These are phyloP conservation scores for Lojkania enalia DNA, from an alignment of 2,329 filamentous ascomycete genomes.

Conservation along the genomic window DNA sequence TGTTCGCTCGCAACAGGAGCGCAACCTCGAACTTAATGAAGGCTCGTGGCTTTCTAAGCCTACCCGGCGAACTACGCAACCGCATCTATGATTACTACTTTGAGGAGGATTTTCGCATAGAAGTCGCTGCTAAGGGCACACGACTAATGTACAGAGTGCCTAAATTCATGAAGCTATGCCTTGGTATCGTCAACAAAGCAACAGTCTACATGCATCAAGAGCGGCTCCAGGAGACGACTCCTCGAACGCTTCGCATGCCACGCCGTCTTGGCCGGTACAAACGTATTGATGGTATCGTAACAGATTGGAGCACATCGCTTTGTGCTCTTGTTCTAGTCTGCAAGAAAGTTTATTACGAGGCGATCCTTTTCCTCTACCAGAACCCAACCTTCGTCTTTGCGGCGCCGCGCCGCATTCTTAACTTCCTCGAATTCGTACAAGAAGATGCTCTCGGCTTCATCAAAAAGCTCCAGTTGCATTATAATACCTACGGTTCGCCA, in stretches of 20 bases:
- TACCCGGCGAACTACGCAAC: constrained; percentile 56
- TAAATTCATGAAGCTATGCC: constrained; percentile 20
- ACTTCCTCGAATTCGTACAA: constrained; percentile 30
- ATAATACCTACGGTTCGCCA: constrained; percentile 33
- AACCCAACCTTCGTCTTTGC: constrained; percentile 36
- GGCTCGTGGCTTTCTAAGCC: constrained; percentile 33
- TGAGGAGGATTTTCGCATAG: constrained; percentile 27
- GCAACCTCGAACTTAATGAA: no score
- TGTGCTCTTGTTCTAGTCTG: constrained; percentile 33
- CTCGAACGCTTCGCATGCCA: constrained; percentile 20
- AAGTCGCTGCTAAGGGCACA: constrained; percentile 24
- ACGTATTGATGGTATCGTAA: constrained; percentile 22
- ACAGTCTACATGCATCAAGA: constrained; percentile 1
- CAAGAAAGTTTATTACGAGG: constrained; percentile 34
- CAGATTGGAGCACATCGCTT: constrained; percentile 34
- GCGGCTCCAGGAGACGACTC: not conserved
- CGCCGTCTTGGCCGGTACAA: constrained; percentile 23
- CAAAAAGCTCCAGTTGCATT: constrained; percentile 35
- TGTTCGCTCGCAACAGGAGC: no score
- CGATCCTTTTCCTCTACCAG: constrained; percentile 31
- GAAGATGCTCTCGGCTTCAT: constrained; percentile 21
- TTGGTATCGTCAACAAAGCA: constrained; percentile 1
- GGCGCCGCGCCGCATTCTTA: constrained; percentile 26
- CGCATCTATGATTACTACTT: constrained; percentile 51
- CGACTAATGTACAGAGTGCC: constrained; percentile 10